Conservation (phyloP, 768 basidiomycete species). For the Mycena rebaudengoi region DNA sequence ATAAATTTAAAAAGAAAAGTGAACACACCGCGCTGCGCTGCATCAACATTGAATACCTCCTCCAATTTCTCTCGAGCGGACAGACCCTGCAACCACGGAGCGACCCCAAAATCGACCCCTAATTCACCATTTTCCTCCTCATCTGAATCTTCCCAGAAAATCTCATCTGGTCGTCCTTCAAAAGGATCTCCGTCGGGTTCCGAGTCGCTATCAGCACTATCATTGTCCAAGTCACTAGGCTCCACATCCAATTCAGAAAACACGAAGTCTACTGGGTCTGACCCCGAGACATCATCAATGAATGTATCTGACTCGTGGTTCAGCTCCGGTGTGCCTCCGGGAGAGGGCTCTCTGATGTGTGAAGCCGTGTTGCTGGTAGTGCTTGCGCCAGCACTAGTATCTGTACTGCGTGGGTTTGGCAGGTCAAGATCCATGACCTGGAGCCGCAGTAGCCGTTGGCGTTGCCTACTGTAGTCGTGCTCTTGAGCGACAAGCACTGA, state of each 20-base stretch:
- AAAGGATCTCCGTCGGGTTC: constrained; percentile 26
- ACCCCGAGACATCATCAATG: too few relatives aligned
- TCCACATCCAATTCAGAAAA: too few relatives aligned
- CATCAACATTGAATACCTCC: neutral
- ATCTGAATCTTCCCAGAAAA: neutral
- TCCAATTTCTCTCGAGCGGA: neutral
- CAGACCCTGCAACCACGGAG: constrained; percentile 1
- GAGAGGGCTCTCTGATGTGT: too few relatives aligned
- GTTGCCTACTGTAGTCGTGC: neutral
- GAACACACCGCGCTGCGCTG: neutral
- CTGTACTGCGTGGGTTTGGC: too few relatives aligned
- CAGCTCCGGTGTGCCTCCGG: too few relatives aligned
- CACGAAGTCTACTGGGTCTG: too few relatives aligned
- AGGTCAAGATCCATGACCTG: neutral
- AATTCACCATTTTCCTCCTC: neutral
- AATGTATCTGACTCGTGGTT: too few relatives aligned
- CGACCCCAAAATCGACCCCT: neutral
- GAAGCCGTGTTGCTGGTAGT: too few relatives aligned
- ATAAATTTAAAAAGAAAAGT: too few relatives aligned
- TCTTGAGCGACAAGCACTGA: neutral
- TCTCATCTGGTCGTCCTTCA: neutral
- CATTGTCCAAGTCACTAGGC: too few relatives aligned
- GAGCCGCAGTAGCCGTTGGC: neutral
- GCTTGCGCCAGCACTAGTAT: too few relatives aligned
- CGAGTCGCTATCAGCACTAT: too few relatives aligned